A percentile compares a stretch with the other conserved stretches of the same genome.
Conservation (phyloP, 192 early-diverging fungal species). For the Coemansia sp. region DNA sequence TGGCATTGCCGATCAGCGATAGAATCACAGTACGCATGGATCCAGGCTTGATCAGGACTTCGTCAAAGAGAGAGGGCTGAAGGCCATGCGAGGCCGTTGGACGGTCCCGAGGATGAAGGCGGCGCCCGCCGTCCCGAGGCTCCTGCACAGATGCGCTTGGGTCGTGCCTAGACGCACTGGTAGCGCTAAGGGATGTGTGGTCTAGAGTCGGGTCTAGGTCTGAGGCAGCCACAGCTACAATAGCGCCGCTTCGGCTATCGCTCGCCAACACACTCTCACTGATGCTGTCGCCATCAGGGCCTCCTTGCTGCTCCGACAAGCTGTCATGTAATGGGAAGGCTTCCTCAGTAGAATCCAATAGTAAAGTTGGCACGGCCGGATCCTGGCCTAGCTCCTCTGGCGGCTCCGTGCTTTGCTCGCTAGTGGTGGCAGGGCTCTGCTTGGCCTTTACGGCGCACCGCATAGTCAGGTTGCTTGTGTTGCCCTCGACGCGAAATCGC, state of each 20-base stretch:
- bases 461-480: conserved; percentile 27
- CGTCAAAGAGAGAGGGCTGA: conserved; percentile 60
- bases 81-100: background rate
- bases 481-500: conserved; percentile 59
- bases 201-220: background rate
- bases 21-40: conserved; percentile 78
- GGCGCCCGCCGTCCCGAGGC: background rate
- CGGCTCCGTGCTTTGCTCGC: background rate
- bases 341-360: background rate
- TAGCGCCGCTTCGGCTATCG: background rate
- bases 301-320: background rate
- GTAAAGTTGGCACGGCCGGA: background rate
- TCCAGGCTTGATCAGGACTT: conserved; percentile 80
- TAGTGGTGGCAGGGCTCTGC: background rate
- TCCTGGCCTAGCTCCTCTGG: background rate
- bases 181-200: background rate
- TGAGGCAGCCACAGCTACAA: background rate
- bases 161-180: background rate
- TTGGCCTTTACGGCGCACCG: conserved; percentile 12
- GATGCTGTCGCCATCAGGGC: background rate
- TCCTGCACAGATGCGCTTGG: background rate
- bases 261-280: background rate
- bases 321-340: background rate
- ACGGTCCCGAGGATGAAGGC: conserved; percentile 4
- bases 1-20: conserved; percentile 58